phyloP scores from a whole-genome alignment of 441 rosid genomes.

The Melastoma candidum region DNA sequence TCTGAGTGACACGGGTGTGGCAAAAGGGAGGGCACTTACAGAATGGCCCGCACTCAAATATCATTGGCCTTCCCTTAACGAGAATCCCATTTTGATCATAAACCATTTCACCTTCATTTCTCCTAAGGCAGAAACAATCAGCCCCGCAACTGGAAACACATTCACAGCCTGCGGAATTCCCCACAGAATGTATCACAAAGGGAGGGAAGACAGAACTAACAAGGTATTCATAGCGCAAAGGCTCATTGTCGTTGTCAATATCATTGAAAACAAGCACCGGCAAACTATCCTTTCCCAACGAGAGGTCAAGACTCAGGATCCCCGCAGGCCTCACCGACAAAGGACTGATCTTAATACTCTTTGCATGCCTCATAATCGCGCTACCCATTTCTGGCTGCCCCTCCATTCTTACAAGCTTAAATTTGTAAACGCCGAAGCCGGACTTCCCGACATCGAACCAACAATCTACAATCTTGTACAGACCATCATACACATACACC shows the following conservation, averaged over 20 bases:
- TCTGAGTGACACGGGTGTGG: constrained; percentile 68
- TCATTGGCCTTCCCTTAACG: constrained; percentile 57
- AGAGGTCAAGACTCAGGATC: constrained; percentile 67
- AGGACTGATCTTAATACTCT: constrained; percentile 43
- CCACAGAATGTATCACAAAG: constrained; percentile 19
- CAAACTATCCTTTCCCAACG: constrained; percentile 45
- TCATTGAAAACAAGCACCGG: constrained; percentile 71
- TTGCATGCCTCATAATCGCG: constrained; percentile 48
- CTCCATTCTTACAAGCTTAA: constrained; percentile 52
- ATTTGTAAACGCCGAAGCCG: constrained; percentile 87
- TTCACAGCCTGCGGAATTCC: constrained; percentile 50
- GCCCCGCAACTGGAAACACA: constrained; percentile 56
- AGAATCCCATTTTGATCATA: constrained; percentile 68
- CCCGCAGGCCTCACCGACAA: constrained; percentile 46
- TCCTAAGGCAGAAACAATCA: constrained; percentile 58
- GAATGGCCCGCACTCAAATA: constrained; percentile 70
- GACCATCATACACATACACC: constrained; percentile 73
- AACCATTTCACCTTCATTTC: constrained; percentile 75
- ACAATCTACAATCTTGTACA: constrained; percentile 68
- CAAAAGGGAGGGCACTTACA: constrained; percentile 79
- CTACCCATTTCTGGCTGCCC: constrained; percentile 91
- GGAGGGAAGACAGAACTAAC: constrained; percentile 51
- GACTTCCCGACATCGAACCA: constrained; percentile 94
- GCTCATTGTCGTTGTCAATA: constrained; percentile 51
- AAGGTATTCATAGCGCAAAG: constrained; percentile 60